Percentiles rank a stretch among this genome's conserved stretches.
Conservation (phyloP, 179 eudicot species). For the Beta macrorhiza region DNA sequence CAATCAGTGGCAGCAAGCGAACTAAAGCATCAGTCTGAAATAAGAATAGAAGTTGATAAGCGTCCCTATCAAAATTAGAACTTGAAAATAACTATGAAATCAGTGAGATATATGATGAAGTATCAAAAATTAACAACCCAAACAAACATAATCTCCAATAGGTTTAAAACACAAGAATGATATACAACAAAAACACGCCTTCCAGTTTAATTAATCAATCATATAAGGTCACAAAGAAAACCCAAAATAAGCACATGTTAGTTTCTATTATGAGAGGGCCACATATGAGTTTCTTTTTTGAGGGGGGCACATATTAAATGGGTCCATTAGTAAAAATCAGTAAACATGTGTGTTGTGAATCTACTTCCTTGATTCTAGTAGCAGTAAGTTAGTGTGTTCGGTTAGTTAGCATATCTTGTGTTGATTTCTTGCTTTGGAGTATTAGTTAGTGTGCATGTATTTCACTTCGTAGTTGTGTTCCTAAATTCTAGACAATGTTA, state of each 20-base stretch:
- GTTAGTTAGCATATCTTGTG: no score
- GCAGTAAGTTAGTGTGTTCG: no score
- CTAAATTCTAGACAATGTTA: no score
- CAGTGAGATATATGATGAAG: not conserved
- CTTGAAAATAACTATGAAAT: not conserved
- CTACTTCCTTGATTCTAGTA: no score
- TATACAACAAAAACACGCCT: not conserved
- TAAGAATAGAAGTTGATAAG: slow-evolving; percentile 23
- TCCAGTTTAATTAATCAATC: not conserved
- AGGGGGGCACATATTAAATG: no score
- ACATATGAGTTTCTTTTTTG: no score
- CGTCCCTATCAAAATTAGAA: not conserved
- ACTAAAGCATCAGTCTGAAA: slow-evolving; percentile 88
- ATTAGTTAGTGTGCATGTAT: no score
- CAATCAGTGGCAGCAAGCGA: slow-evolving; percentile 86
- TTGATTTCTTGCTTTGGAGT: no score
- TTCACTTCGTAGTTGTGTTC: no score
- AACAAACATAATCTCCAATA: not conserved
- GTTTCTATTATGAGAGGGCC: no score
- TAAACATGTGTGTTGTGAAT: no score
- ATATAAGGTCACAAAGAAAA: not conserved
- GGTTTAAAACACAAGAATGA: not conserved
- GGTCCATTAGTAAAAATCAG: no score
- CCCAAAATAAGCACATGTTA: not conserved
- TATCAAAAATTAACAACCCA: not conserved